Evolutionary conservation across 2,329 filamentous ascomycete genomes (phyloP), one percentile per base, ranked within the genome.

Genomic region (Claviceps pusilla): DNA sequence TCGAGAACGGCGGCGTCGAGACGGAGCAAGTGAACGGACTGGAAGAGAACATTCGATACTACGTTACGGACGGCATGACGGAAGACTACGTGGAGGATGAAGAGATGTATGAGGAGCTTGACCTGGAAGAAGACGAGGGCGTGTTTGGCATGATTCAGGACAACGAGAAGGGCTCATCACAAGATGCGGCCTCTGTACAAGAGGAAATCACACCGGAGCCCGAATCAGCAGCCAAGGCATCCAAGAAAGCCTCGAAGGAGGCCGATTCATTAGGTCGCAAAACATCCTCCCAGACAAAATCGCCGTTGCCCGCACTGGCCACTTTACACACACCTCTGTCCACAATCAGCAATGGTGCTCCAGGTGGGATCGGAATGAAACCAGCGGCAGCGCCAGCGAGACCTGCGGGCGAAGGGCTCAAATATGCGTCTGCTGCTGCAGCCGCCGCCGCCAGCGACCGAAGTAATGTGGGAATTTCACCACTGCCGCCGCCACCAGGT

Each of bases 381-480:
- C 91, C 93, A 12, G 93, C 93, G 19, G 84, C 89, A 19, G 72
- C 90, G 62, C 93, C 93, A 1, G 83, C 87, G 56, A 82, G 91
- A 67, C 83, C 87, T 7, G 86, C 89, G 4, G 89, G 89, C 50
- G 91, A 97, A 68, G 88, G 87, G 1, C 76, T 98, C 60, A 97
- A 97, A 71, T 98, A 98, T 67, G 93, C 93, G 48, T 97, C 93
- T 42, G 93, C 93, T 0, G 93, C 93, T 0, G 93, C 93, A 0
- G 93, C 93, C 0, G 93, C 91, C 0, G 91, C 93, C 1, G 89
- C 90, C 48, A 89, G 82, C 67, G 89, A 95, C 61, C 79, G 75
- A 71, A 90, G 88, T 73, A 91, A 85, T 66, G 85, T 97, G 35
- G 93, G 93, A 31, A 96, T 98, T 64, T 84, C 91, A 56, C 93